Conservation (phyloP, 1,284 basidiomycete species). For the Xerocomus amazonicus region DNA sequence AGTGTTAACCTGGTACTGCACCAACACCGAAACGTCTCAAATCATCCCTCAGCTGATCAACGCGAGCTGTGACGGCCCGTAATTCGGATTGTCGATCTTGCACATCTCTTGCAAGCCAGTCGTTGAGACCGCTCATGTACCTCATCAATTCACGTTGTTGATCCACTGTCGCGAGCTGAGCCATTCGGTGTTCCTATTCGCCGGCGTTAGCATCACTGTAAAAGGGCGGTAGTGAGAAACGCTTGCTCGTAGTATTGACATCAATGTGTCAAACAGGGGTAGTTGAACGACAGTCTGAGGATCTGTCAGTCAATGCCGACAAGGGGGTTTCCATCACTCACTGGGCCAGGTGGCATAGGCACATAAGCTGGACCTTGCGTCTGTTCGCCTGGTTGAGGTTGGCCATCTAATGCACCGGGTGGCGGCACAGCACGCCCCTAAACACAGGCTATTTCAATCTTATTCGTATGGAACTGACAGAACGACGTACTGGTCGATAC, state of each 20-base stretch:
- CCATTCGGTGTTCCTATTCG: slow-evolving; percentile 66
- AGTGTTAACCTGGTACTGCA: slow-evolving; percentile 17
- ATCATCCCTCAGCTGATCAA: slow-evolving; percentile 58
- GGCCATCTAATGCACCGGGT: slow-evolving; percentile 18
- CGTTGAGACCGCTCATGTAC: slow-evolving; percentile 68
- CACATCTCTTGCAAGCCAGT: slow-evolving; percentile 72
- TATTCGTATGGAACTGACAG: neutral
- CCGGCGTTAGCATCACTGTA: slow-evolving; percentile 5
- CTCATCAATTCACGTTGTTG: slow-evolving; percentile 75
- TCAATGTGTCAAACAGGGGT: slow-evolving; percentile 54
- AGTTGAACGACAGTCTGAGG: slow-evolving; percentile 53
- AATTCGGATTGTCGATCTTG: slow-evolving; percentile 70
- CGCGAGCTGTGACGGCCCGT: slow-evolving; percentile 55
- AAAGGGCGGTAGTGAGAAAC: neutral
- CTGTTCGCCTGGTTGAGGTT: slow-evolving; percentile 12
- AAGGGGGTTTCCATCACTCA: slow-evolving; percentile 19
- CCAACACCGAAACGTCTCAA: slow-evolving; percentile 36
- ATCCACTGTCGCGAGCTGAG: slow-evolving; percentile 67
- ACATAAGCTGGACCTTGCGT: slow-evolving; percentile 29
- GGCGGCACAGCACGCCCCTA: slow-evolving; percentile 29
- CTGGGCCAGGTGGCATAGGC: slow-evolving; percentile 31
- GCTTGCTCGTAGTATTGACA: slow-evolving; percentile 62
- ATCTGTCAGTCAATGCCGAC: slow-evolving; percentile 7
- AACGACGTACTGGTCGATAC: slow-evolving; percentile 26
- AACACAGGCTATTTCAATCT: slow-evolving; percentile 1